phyloP scores from a whole-genome alignment of 2,329 filamentous ascomycete genomes.

The Paracamarosporium sp. region DNA sequence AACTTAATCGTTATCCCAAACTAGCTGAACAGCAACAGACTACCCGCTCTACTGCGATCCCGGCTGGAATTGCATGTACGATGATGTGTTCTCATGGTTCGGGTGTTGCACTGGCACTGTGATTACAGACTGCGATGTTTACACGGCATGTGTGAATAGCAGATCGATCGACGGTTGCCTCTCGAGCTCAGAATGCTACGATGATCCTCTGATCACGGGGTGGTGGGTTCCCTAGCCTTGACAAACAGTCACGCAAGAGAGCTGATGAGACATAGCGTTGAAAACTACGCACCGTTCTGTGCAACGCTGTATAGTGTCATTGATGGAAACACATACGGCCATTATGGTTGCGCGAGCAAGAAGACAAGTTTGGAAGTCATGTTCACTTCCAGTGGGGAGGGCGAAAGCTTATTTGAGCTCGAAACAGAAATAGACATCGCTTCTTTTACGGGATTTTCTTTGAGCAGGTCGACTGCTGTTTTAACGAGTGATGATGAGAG shows the following conservation, averaged over 20 bases:
- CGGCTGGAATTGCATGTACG: conserved; percentile 15
- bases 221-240: conserved; percentile 14
- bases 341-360: conserved; percentile 14
- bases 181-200: background rate
- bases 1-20: background rate
- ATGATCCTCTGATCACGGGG: conserved; percentile 11
- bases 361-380: conserved; percentile 12
- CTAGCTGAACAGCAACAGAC: conserved; percentile 2
- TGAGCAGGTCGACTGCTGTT: background rate
- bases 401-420: background rate
- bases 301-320: conserved; percentile 12
- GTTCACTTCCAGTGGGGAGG: background rate
- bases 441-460: background rate
- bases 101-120: conserved; percentile 20
- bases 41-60: conserved; percentile 10
- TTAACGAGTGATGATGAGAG: background rate
- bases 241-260: background rate
- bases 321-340: conserved; percentile 7
- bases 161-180: conserved; percentile 7
- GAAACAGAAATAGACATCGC: background rate
- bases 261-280: background rate
- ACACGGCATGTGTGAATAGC: conserved; percentile 18
- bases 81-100: conserved; percentile 16
- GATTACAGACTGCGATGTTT: conserved; percentile 18
- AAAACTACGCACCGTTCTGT: conserved; percentile 9